These are phyloP conservation scores for Pleurostoma richardsiae DNA, from an alignment of 2,329 filamentous ascomycete genomes.

Conservation along the genomic window DNA sequence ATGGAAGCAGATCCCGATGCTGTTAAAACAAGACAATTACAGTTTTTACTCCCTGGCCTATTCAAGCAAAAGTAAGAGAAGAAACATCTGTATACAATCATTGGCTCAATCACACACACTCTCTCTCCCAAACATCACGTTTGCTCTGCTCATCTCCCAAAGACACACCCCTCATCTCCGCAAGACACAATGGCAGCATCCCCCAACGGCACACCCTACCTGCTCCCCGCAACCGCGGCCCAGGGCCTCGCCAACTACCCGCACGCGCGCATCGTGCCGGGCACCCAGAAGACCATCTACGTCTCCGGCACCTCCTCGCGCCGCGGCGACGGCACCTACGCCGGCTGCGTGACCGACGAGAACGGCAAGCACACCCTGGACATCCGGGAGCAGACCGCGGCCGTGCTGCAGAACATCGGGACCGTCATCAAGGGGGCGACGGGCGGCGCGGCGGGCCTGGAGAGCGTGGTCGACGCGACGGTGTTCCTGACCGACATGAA, in stretches of 20 bases:
- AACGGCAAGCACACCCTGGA: slow-evolving; percentile 19
- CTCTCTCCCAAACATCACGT: no score
- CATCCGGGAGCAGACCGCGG: slow-evolving; percentile 22
- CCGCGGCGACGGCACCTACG: slow-evolving; percentile 24
- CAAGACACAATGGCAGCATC: slow-evolving; percentile 9
- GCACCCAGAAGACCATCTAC: slow-evolving; percentile 17
- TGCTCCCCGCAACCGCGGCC: slow-evolving; percentile 20
- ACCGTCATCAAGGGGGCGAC: slow-evolving; percentile 22
- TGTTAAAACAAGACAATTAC: no score
- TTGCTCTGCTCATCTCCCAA: no score
- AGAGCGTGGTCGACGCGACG: slow-evolving; percentile 26
- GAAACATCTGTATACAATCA: no score
- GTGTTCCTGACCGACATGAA: slow-evolving; percentile 24
- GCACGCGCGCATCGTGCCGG: slow-evolving; percentile 21
- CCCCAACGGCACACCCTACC: slow-evolving; percentile 20
- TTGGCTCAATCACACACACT: no score
- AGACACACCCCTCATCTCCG: neutral
- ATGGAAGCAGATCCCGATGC: no score
- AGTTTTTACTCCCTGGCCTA: no score
- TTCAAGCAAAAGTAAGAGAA: no score
- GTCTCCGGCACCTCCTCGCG: slow-evolving; percentile 26
- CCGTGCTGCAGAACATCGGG: slow-evolving; percentile 25
- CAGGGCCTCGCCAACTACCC: slow-evolving; percentile 29
- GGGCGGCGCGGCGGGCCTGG: slow-evolving; percentile 17
- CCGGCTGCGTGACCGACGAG: slow-evolving; percentile 17